A percentile compares a stretch with the other conserved stretches of the same genome.
Evolutionary conservation across 345 rosid species (phyloP).

Genomic region (Raphanus raphanistrum): DNA sequence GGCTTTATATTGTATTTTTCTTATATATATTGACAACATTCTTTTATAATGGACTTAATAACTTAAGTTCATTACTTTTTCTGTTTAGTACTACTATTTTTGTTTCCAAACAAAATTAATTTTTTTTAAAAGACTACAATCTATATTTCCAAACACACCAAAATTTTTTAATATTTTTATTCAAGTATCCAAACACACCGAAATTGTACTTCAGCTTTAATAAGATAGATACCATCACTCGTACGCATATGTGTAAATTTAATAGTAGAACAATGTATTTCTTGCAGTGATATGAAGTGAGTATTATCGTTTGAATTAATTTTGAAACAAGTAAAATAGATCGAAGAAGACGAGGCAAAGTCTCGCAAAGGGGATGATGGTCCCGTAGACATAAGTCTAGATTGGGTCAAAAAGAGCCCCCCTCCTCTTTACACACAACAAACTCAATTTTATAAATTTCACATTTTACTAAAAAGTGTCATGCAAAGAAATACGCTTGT

Average conservation of each 20-base stretch:
- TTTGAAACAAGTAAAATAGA: background rate
- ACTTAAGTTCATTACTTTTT: no score
- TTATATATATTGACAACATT: no score
- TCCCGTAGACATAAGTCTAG: conserved; percentile 56
- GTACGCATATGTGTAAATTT: background rate
- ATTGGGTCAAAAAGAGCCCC: conserved; percentile 51
- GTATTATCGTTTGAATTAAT: background rate
- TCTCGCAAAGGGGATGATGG: conserved; percentile 20
- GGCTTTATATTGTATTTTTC: no score
- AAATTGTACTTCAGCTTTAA: no score
- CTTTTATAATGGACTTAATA: no score
- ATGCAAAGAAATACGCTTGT: conserved; percentile 5
- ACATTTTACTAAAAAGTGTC: conserved; percentile 36
- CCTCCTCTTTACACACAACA: conserved; percentile 36
- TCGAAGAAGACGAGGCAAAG: conserved; percentile 14
- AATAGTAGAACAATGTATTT: background rate
- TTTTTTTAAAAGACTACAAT: no score
- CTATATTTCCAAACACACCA: no score
- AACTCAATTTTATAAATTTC: conserved; percentile 30
- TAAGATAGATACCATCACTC: conserved; percentile 3
- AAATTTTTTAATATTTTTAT: no score
- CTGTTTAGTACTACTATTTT: no score
- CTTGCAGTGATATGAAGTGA: background rate
- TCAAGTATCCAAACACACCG: no score
- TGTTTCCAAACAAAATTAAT: no score